A percentile compares a stretch with the other conserved stretches of the same genome.
These are phyloP conservation scores for Lumnitzera littorea DNA, from an alignment of 345 rosid species.

Conservation along the genomic window DNA sequence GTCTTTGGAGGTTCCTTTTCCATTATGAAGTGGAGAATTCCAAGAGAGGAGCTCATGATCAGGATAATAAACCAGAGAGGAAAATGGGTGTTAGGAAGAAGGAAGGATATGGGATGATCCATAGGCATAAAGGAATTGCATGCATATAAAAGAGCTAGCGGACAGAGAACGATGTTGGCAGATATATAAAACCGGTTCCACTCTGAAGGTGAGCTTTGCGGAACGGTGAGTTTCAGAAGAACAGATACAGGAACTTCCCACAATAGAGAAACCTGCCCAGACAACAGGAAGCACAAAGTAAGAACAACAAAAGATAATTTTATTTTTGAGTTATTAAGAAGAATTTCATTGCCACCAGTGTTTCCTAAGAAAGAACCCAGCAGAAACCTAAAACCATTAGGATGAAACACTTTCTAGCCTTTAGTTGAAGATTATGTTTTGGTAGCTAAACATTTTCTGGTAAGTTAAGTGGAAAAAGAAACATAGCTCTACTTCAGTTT, in stretches of 20 bases:
- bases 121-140: constrained; percentile 78
- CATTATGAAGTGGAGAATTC: constrained; percentile 60
- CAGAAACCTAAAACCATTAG: too few species aligned
- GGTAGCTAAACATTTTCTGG: too few species aligned
- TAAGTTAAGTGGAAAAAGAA: too few species aligned
- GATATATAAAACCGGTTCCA: constrained; percentile 75
- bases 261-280: constrained; percentile 51
- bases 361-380: too few species aligned
- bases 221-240: constrained; percentile 73
- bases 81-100: constrained; percentile 55
- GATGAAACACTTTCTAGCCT: too few species aligned
- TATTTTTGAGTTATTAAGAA: background rate
- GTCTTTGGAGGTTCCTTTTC: constrained; percentile 84
- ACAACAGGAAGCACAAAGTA: constrained; percentile 7
- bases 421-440: too few species aligned
- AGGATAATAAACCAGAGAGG: constrained; percentile 81
- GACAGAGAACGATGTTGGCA: constrained; percentile 77
- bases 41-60: constrained; percentile 61
- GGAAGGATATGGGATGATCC: constrained; percentile 74
- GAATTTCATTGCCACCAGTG: background rate
- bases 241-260: constrained; percentile 73
- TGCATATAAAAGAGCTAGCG: constrained; percentile 64
- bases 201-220: constrained; percentile 62
- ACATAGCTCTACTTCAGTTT: too few species aligned
- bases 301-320: constrained; percentile 3